Evolutionary conservation across 2,329 filamentous ascomycete genomes (phyloP), one percentile per base, ranked within the genome.

Genomic region (Shiraia sp.): DNA sequence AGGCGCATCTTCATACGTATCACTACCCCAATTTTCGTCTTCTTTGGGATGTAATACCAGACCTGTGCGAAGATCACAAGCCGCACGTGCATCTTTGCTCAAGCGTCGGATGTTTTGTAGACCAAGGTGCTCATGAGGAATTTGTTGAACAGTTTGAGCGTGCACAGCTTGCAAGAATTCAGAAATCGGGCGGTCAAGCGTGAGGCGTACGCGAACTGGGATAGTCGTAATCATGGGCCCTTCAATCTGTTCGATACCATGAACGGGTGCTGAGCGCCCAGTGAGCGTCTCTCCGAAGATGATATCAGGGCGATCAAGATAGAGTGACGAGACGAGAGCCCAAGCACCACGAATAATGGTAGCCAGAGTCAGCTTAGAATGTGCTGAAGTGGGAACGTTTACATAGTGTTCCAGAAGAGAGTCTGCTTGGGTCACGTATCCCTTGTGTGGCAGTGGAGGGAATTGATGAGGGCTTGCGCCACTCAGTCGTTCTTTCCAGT

Each of bases 121-220:
- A 14, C 81, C 81, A 35, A 79, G 74, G 59, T 88, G 83, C 61
- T 88, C 81, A 57, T 86, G 78, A 0, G 82, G 79, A 5, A 86
- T 84, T 50, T 81, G 77, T 3, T 74, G 67, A 0, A 81, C 72
- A 0, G 77, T 79, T 40, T 78, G 73, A 22, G 79, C 70, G 26
- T 86, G 82, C 2, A 87, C 74, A 2, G 70, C 65, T 29, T 79
- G 71, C 3, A 87, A 68, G 47, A 79, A 85, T 32, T 81, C 73
- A 0, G 62, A 55, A 2, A 82, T 70, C 0, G 70, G 71, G 0
- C 61, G 56, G 4, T 73, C 66, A 3, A 68, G 57, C 35, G 75
- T 67, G 2, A 81, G 59, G 1, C 68, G 66, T 1, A 83, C 67
- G 12, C 79, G 75, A 6, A 83, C 68, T 0, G 81, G 81, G 2